Evolutionary conservation across 176 grass and related monocot species (phyloP), one percentile per base, ranked within the genome.

Genomic region (Musa acuminata): DNA sequence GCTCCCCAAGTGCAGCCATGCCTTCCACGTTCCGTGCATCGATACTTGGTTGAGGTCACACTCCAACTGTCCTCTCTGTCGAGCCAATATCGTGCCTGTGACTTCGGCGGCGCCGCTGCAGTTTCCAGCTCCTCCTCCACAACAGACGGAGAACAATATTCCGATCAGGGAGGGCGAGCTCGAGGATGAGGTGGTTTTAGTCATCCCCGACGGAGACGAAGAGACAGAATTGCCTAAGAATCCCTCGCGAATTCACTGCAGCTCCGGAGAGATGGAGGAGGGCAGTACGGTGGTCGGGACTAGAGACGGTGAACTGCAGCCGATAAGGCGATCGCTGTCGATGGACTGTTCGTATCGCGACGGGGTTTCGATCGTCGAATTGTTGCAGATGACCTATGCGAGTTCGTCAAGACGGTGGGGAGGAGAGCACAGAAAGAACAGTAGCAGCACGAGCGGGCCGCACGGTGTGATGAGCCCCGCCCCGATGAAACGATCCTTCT

Each of bases 1-100:
- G 67, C 29, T 69, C 26, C 67, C 67, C 26, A 69, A 69, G 67
- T 69, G 67, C 29, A 69, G 67, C 26, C 67, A 69, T 49, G 67
- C 67, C 12, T 69, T 69, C 35, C 67, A 69, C 8, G 13, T 69
- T 13, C 67, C 16, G 24, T 69, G 67, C 67, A 69, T 69, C 26
- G 67, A 69, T 9, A 69, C 26, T 17, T 69, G 67, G 67, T 13
- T 69, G 16, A 49, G 48, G 29, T 69, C 67, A 29, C 67, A 69
- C 67, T 69, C 26, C 2, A 69, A 43, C 9, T 69, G 67, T 29
- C 67, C 67, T 49, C 67, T 69, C 25, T 69, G 67, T 43, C 67
- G 67, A 43, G 67, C 35, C 67, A 69, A 69, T 48, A 69, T 69
- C 9, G 35, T 48, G 9, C 17, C 25, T 13, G 67, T 49, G 67